These are phyloP conservation scores for Globisporangium camurandrum DNA, from an alignment of 352 stramenopile species.

Conservation along the genomic window DNA sequence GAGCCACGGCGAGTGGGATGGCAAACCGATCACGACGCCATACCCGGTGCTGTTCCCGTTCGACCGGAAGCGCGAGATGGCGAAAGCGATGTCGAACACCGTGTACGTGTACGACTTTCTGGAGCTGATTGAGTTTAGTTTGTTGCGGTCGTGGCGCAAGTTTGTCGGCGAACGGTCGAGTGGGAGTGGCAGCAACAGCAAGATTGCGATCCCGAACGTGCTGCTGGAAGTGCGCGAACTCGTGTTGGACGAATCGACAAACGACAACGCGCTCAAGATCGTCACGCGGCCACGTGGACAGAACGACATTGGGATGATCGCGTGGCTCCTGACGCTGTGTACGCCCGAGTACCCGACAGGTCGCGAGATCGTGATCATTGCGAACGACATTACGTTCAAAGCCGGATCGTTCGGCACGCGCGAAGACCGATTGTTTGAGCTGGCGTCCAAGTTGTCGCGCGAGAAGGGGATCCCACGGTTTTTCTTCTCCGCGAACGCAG, in stretches of 20 bases:
- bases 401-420: slow-evolving; percentile 98
- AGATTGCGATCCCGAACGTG: slow-evolving; percentile 81
- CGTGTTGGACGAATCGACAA: slow-evolving; percentile 85
- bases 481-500: slow-evolving; percentile 99
- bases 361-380: slow-evolving; percentile 97
- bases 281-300: slow-evolving; percentile 84
- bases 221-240: slow-evolving; percentile 93
- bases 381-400: slow-evolving; percentile 99
- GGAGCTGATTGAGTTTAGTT: slow-evolving; percentile 95
- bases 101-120: slow-evolving; percentile 99
- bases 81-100: slow-evolving; percentile 94
- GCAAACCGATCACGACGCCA: slow-evolving; percentile 90
- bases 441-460: slow-evolving; percentile 94
- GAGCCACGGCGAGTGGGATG: slow-evolving; percentile 91
- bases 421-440: slow-evolving; percentile 98
- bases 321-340: slow-evolving; percentile 97
- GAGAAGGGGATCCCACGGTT: slow-evolving; percentile 92
- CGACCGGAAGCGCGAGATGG: slow-evolving; percentile 90
- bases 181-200: slow-evolving; percentile 43
- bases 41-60: slow-evolving; percentile 97
- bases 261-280: slow-evolving; percentile 47
- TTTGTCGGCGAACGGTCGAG: slow-evolving; percentile 78
- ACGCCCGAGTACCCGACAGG: slow-evolving; percentile 97
- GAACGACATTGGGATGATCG: slow-evolving; percentile 99
- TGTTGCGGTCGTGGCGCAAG: slow-evolving; percentile 92